Percentiles rank a stretch among this genome's conserved stretches.
Evolutionary conservation across 805 yeast genomes (phyloP).

Genomic region (Suhomyces faveliae): DNA sequence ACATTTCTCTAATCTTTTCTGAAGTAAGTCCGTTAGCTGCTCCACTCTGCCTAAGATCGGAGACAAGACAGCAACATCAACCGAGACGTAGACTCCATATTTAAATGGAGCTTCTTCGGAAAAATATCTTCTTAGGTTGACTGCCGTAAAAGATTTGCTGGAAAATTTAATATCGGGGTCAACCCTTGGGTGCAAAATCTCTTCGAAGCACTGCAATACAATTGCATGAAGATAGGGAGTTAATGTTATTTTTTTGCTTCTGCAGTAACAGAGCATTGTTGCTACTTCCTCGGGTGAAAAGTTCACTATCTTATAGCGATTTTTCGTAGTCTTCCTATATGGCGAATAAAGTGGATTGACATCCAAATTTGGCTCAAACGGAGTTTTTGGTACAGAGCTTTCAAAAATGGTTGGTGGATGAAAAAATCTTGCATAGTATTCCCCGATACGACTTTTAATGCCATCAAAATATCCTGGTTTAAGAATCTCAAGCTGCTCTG

Average conservation of each 20-base stretch:
- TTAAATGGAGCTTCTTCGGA: neutral
- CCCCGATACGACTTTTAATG: neutral
- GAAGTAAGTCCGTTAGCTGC: neutral
- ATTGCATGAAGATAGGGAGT: conserved; percentile 13
- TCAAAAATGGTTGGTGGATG: neutral
- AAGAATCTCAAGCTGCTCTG: neutral
- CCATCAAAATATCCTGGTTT: neutral
- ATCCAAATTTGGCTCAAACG: neutral
- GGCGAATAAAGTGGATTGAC: conserved; percentile 3
- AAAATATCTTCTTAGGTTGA: conserved; percentile 11
- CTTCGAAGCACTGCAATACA: conserved; percentile 10
- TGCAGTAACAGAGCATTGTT: conserved; percentile 6
- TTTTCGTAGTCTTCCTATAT: neutral
- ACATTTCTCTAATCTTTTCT: neutral
- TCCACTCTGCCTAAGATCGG: neutral
- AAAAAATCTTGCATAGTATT: neutral
- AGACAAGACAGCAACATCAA: neutral
- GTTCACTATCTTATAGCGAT: neutral
- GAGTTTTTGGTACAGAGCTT: neutral
- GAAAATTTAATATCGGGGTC: conserved; percentile 4
- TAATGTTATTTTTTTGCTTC: conserved; percentile 8
- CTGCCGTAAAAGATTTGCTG: conserved; percentile 6
- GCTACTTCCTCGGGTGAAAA: conserved; percentile 4
- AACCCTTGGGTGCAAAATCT: conserved; percentile 3
- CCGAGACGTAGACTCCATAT: conserved; percentile 6